These are phyloP conservation scores for Abrus pulchellus DNA, from an alignment of 306 rosid species.

Conservation along the genomic window DNA sequence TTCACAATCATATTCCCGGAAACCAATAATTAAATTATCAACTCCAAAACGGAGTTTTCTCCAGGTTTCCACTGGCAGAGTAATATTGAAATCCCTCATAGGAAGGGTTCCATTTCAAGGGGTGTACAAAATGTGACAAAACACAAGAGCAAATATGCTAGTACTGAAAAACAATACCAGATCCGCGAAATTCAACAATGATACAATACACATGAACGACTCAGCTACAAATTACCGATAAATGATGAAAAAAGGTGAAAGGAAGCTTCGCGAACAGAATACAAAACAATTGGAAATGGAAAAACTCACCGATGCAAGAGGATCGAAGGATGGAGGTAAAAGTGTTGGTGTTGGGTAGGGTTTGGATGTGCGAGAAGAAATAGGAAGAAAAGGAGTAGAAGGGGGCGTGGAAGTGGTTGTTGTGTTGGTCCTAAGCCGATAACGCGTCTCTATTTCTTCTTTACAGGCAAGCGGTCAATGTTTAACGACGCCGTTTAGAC, in stretches of 20 bases:
- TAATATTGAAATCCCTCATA: not conserved
- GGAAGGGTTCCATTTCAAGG: not conserved
- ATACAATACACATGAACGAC: slow-evolving; percentile 4
- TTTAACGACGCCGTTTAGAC: slow-evolving; percentile 55
- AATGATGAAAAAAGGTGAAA: not conserved
- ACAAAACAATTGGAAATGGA: not conserved
- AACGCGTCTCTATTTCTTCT: not conserved
- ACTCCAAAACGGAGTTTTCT: not conserved
- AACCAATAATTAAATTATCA: slow-evolving; percentile 1
- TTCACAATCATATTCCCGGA: not conserved
- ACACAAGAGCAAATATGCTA: not conserved
- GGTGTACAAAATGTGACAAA: not conserved
- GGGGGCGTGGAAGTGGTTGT: slow-evolving; percentile 28
- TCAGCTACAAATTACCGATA: slow-evolving; percentile 1
- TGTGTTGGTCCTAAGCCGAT: slow-evolving; percentile 43
- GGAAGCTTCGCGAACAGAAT: not conserved
- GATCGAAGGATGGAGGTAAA: slow-evolving; percentile 49
- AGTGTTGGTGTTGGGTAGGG: slow-evolving; percentile 54
- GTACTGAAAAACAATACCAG: slow-evolving; percentile 33
- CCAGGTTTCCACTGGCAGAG: not conserved
- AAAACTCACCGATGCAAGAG: slow-evolving; percentile 50
- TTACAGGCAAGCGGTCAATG: slow-evolving; percentile 33
- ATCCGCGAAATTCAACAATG: slow-evolving; percentile 48
- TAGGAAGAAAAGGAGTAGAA: not conserved
- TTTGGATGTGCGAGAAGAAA: slow-evolving; percentile 45